These are phyloP conservation scores for Oryza australiensis DNA, from an alignment of 176 grass and related monocot species.

Conservation along the genomic window DNA sequence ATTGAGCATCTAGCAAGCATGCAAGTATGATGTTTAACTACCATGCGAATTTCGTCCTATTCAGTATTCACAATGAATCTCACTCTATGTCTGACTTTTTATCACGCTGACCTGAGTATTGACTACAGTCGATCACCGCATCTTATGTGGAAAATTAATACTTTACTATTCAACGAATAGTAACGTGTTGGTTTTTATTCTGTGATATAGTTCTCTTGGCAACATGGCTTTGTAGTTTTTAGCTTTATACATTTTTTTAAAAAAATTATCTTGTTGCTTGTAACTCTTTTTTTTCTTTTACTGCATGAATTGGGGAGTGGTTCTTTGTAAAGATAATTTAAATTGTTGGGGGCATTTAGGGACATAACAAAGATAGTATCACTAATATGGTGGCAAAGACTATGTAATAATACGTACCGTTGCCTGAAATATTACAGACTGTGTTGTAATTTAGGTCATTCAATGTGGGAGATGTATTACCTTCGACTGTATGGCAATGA, in stretches of 20 bases:
- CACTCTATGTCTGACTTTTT: not conserved
- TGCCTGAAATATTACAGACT: not conserved
- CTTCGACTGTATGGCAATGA: not conserved
- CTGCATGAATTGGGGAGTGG: not conserved
- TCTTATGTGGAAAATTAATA: too few species aligned
- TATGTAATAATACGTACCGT: not conserved
- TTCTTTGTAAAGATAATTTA: not conserved
- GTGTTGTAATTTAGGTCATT: constrained; percentile 14
- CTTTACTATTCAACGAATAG: not conserved
- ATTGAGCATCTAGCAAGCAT: not conserved
- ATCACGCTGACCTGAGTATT: not conserved
- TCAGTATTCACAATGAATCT: not conserved
- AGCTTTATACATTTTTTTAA: not conserved
- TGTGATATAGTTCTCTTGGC: not conserved
- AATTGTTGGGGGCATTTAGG: not conserved
- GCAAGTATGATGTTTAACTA: not conserved
- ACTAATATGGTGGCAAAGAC: not conserved
- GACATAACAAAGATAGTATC: not conserved
- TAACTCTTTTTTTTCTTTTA: not conserved
- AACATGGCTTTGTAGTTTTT: not conserved
- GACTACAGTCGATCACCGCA: not conserved
- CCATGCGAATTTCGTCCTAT: not conserved
- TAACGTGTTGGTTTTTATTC: not conserved
- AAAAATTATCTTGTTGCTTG: not conserved
- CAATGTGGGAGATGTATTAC: not conserved